Percentiles rank a stretch among this genome's conserved stretches.
Conservation (phyloP, 2,329 filamentous ascomycete species). For the Hypoxylon sp. region DNA sequence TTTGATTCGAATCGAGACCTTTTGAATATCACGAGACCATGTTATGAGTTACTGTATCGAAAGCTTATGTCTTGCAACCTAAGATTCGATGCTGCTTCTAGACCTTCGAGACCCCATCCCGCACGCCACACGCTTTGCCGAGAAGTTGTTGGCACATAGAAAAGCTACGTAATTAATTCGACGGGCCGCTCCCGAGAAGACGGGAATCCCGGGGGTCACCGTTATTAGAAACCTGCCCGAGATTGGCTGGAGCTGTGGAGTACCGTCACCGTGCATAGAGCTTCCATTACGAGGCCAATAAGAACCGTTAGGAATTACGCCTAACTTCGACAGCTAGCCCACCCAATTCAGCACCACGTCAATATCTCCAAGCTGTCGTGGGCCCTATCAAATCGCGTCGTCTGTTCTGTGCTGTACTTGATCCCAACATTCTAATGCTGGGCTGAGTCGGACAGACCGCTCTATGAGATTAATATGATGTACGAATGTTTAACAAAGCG, state of each 20-base stretch:
- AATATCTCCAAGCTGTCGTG: conserved; percentile 24
- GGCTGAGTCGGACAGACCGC: conserved; percentile 15
- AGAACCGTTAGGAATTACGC: conserved; percentile 2
- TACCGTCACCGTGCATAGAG: conserved; percentile 27
- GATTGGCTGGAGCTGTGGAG: conserved; percentile 15
- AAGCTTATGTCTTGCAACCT: conserved; percentile 6
- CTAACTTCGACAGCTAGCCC: conserved; percentile 22
- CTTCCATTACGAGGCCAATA: conserved; percentile 20
- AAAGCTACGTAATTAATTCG: conserved; percentile 7
- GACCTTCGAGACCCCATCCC: conserved; percentile 8
- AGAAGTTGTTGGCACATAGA: conserved; percentile 10
- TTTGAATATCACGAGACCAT: background rate
- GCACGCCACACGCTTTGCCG: background rate
- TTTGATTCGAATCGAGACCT: conserved; percentile 1
- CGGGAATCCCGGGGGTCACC: conserved; percentile 14
- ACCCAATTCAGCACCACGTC: conserved; percentile 31
- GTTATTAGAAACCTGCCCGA: background rate
- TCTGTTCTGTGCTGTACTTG: conserved; percentile 26
- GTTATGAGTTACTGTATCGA: conserved; percentile 10
- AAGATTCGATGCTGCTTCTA: conserved; percentile 15
- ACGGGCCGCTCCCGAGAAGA: conserved; percentile 20
- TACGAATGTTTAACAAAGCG: conserved; percentile 19
- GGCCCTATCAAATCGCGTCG: conserved; percentile 20
- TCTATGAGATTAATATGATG: conserved; percentile 18
- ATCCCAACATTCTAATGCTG: conserved; percentile 17